A percentile compares a stretch with the other conserved stretches of the same genome.
Evolutionary conservation across 2,329 filamentous ascomycete genomes (phyloP).

Genomic region (Cytospora paraplurivora): DNA sequence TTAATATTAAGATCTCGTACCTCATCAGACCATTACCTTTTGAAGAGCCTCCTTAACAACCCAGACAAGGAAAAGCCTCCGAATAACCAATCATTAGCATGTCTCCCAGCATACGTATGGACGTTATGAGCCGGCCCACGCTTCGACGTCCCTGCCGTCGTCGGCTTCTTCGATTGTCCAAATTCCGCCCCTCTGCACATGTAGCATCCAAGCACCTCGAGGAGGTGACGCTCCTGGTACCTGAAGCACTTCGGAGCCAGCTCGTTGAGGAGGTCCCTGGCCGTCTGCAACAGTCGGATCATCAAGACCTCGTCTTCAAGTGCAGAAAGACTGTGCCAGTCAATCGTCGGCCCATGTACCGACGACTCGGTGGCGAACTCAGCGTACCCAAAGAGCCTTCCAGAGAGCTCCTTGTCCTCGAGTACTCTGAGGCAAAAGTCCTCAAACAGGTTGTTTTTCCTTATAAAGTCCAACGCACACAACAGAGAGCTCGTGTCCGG

Average conservation of each 20-base stretch:
- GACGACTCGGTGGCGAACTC: slow-evolving; percentile 5
- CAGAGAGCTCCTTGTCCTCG: slow-evolving; percentile 11
- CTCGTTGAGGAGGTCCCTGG: slow-evolving; percentile 27
- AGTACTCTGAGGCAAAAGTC: slow-evolving; percentile 32
- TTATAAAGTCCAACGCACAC: slow-evolving; percentile 32
- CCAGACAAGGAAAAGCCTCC: slow-evolving; percentile 25
- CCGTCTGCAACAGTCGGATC: slow-evolving; percentile 14
- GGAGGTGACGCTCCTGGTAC: slow-evolving; percentile 31
- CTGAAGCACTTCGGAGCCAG: slow-evolving; percentile 26
- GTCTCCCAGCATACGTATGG: slow-evolving; percentile 26
- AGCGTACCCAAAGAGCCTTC: slow-evolving; percentile 11
- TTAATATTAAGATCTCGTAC: slow-evolving; percentile 14
- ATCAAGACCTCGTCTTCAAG: slow-evolving; percentile 18
- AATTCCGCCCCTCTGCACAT: slow-evolving; percentile 37
- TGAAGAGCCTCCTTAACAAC: slow-evolving; percentile 15
- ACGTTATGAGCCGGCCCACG: slow-evolving; percentile 19
- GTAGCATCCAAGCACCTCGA: slow-evolving; percentile 31
- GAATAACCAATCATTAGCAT: slow-evolving; percentile 26
- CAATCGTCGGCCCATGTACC: slow-evolving; percentile 23
- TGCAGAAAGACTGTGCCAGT: slow-evolving; percentile 22
- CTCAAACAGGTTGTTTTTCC: slow-evolving; percentile 33
- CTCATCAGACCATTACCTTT: slow-evolving; percentile 2
- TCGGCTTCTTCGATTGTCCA: slow-evolving; percentile 14
- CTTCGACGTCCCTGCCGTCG: neutral
- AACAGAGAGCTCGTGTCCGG: slow-evolving; percentile 28